These are phyloP conservation scores for Cryptosporidium canis DNA, from an alignment of 169 alveolate genomes.

Conservation along the genomic window DNA sequence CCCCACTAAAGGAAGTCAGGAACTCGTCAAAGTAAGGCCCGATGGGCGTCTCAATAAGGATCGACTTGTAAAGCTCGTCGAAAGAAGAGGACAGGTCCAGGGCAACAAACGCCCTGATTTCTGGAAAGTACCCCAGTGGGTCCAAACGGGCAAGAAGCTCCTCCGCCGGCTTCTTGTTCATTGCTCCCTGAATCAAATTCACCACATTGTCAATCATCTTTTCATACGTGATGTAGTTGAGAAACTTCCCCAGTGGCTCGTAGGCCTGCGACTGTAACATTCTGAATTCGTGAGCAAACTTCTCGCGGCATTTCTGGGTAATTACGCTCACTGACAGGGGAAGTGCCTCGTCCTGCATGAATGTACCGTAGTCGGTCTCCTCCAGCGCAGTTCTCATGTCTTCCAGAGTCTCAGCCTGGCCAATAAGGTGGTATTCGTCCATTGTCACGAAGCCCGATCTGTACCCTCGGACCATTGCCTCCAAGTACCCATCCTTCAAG, in stretches of 20 bases:
- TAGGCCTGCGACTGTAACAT: slow-evolving; percentile 89
- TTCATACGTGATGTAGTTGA: slow-evolving; percentile 90
- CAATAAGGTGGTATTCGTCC: slow-evolving; percentile 90
- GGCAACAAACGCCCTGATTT: slow-evolving; percentile 92
- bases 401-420: slow-evolving; percentile 88
- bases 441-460: slow-evolving; percentile 94
- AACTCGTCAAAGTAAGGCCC: slow-evolving; percentile 84
- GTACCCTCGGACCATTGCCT: slow-evolving; percentile 95
- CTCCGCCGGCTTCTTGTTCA: slow-evolving; percentile 91
- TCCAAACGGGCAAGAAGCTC: slow-evolving; percentile 92
- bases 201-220: slow-evolving; percentile 98
- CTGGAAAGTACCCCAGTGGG: slow-evolving; percentile 98
- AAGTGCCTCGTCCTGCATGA: slow-evolving; percentile 93
- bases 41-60: slow-evolving; percentile 97
- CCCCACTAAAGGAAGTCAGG: slow-evolving; percentile 68
- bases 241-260: slow-evolving; percentile 86
- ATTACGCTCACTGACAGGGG: slow-evolving; percentile 91
- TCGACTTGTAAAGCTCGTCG: slow-evolving; percentile 94
- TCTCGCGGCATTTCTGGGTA: slow-evolving; percentile 91
- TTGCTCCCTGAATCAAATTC: slow-evolving; percentile 95
- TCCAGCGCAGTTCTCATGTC: slow-evolving; percentile 93
- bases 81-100: slow-evolving; percentile 94
- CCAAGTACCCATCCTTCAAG: slow-evolving; percentile 95
- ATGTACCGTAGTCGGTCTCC: slow-evolving; percentile 96
- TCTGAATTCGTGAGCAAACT: slow-evolving; percentile 94